These are phyloP conservation scores for Postia placenta DNA, from an alignment of 768 basidiomycete species.

Conservation along the genomic window DNA sequence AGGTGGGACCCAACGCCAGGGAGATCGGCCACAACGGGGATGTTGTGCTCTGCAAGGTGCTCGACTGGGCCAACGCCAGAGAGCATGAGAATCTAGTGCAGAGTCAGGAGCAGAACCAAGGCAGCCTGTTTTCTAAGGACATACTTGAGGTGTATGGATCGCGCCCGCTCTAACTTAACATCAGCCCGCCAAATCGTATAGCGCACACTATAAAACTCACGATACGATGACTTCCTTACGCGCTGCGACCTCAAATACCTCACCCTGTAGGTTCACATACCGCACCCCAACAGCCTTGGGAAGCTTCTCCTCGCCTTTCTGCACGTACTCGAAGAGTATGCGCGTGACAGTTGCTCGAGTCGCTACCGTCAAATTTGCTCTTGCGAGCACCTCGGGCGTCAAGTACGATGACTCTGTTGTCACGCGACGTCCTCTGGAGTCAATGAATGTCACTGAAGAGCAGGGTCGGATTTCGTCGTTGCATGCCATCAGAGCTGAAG, in stretches of 20 bases:
- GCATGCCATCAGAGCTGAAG: too few relatives aligned
- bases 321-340: slow-evolving; percentile 43
- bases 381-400: slow-evolving; percentile 52
- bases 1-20: slow-evolving; percentile 74
- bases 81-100: slow-evolving; percentile 54
- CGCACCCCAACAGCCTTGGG: slow-evolving; percentile 58
- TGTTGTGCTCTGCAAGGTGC: slow-evolving; percentile 44
- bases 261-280: slow-evolving; percentile 37
- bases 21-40: slow-evolving; percentile 55
- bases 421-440: slow-evolving; percentile 44
- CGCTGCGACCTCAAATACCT: slow-evolving; percentile 40
- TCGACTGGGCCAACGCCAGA: slow-evolving; percentile 71
- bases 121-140: slow-evolving; percentile 6
- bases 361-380: slow-evolving; percentile 61
- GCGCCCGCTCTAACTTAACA: slow-evolving; percentile 44
- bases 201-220: slow-evolving; percentile 32
- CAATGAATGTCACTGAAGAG: slow-evolving; percentile 60
- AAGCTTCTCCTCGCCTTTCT: slow-evolving; percentile 17
- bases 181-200: neutral
- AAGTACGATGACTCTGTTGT: slow-evolving; percentile 65
- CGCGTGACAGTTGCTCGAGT: slow-evolving; percentile 51
- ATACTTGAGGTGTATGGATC: slow-evolving; percentile 54
- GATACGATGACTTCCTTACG: slow-evolving; percentile 56
- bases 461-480: too few relatives aligned
- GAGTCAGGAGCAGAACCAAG: too few relatives aligned